Percentiles rank a stretch among this genome's conserved stretches.
phyloP scores from a whole-genome alignment of 192 early-diverging fungal genomes.

The Backusella morwellensis region DNA sequence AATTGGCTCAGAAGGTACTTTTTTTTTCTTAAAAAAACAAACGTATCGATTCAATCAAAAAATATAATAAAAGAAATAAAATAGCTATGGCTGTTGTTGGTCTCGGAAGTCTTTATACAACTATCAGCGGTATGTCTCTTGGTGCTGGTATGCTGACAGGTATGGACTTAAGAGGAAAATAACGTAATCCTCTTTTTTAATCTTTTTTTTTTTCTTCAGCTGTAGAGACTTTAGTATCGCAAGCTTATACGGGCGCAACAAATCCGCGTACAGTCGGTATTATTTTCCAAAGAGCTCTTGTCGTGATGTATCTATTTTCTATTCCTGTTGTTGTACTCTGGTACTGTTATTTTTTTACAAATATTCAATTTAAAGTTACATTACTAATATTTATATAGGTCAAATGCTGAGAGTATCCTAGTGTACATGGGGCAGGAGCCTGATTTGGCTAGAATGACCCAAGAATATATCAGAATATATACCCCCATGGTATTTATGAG shows the following conservation, averaged over 20 bases:
- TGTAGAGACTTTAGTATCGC: constrained; percentile 28
- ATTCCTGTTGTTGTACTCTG: constrained; percentile 19
- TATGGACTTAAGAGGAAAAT: constrained; percentile 1
- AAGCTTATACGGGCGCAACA: constrained; percentile 28
- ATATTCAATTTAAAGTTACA: neutral
- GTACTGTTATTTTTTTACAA: constrained; percentile 9
- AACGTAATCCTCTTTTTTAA: neutral
- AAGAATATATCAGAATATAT: constrained; percentile 10
- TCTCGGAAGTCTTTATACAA: constrained; percentile 21
- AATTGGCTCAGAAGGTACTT: constrained; percentile 6
- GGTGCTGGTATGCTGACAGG: constrained; percentile 31
- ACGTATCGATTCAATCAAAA: neutral
- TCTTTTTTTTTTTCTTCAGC: constrained; percentile 14
- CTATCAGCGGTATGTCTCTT: constrained; percentile 19
- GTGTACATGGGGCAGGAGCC: constrained; percentile 25
- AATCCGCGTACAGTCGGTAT: constrained; percentile 21
- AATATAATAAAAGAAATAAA: neutral
- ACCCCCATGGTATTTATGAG: constrained; percentile 15
- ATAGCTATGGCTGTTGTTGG: constrained; percentile 25
- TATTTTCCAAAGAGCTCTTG: constrained; percentile 23
- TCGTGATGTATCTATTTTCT: constrained; percentile 13
- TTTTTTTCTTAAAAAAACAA: neutral
- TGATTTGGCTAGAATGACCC: constrained; percentile 22
- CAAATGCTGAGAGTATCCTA: constrained; percentile 23
- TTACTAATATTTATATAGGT: constrained; percentile 11